Evolutionary conservation across 2,329 filamentous ascomycete genomes (phyloP), one percentile per base, ranked within the genome.

Genomic region (Leptographium galeiforme): DNA sequence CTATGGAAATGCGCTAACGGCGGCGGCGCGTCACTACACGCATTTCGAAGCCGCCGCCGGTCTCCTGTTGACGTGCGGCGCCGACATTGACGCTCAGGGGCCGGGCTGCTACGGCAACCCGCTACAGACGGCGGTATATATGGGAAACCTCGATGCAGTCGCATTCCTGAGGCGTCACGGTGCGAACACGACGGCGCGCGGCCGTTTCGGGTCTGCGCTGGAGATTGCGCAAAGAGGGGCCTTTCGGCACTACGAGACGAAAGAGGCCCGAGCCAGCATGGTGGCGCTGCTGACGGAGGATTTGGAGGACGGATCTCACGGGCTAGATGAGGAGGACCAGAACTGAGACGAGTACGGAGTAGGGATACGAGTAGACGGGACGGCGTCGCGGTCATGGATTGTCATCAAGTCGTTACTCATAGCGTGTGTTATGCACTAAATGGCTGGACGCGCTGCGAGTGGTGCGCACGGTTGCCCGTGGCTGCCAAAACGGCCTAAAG

Each of bases 401-500:
- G 25, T 25, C 25, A 25, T 25, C 25, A 25, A 25, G 25, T 25
- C 25, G 25, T 25, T 25, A n/a, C 25, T 25, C 25, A 25, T 2
- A 25, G 25, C 25, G 25, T 25, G 25, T 25, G 25, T 25, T 25
- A 25, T 25, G 25, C 25, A 25, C 25, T 47, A 34, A 48, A 38
- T 48, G 46, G 46, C 46, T 38, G 33, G 25, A 48, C 32, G 16
- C 25, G 25, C 25, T 25, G 1, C 46, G 46, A n/a, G 11, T 25
- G 25, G 41, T 14, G 19, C 30, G 51, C 25, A 38, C 38, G 51
- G 51, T 52, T 52, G 51, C 51, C 51, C 44, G 44, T 48, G 51
- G 51, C 40, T 48, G 44, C 44, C 25, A 45, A 18, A 8, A 16
- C 4, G 12, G 30, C 51, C 49, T 2, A 44, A 33, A 19, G 3